Evolutionary conservation across 2,329 filamentous ascomycete species (phyloP).

Genomic region (Ophidiomyces ophidiicola): DNA sequence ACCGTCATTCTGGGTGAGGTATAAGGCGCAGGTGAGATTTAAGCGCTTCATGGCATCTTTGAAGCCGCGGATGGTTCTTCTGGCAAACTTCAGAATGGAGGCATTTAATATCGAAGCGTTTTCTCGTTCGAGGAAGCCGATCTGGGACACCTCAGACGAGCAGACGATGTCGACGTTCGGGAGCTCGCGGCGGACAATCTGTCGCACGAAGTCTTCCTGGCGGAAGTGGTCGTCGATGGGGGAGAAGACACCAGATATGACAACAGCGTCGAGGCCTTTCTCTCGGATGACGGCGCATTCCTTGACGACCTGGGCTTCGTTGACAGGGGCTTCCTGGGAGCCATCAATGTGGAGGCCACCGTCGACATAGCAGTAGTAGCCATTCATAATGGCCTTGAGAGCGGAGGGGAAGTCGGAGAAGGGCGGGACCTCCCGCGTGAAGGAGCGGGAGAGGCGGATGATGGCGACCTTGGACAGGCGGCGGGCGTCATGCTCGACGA

Average conservation of each 20-base stretch:
- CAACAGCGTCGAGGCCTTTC: slow-evolving; percentile 36
- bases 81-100: slow-evolving; percentile 37
- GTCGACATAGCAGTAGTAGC: slow-evolving; percentile 38
- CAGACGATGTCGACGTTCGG: slow-evolving; percentile 40
- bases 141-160: slow-evolving; percentile 41
- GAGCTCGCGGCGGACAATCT: slow-evolving; percentile 38
- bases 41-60: slow-evolving; percentile 36
- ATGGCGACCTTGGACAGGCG: slow-evolving; percentile 43
- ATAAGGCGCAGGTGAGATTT: slow-evolving; percentile 36
- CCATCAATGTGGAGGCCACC: slow-evolving; percentile 39
- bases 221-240: slow-evolving; percentile 43
- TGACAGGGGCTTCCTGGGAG: slow-evolving; percentile 30
- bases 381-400: slow-evolving; percentile 37
- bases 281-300: slow-evolving; percentile 35
- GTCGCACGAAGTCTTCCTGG: slow-evolving; percentile 42
- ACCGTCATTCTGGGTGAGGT: slow-evolving; percentile 43
- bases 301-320: slow-evolving; percentile 35
- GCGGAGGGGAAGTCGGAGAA: slow-evolving; percentile 40
- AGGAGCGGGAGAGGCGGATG: slow-evolving; percentile 39
- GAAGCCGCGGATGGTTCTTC: slow-evolving; percentile 36
- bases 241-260: slow-evolving; percentile 47
- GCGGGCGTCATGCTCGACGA: slow-evolving; percentile 39
- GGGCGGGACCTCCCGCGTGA: slow-evolving; percentile 39
- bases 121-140: slow-evolving; percentile 40
- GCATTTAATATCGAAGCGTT: slow-evolving; percentile 43